Evolutionary conservation across 192 early-diverging fungal genomes (phyloP).

Genomic region (Entomortierella lignicola): DNA sequence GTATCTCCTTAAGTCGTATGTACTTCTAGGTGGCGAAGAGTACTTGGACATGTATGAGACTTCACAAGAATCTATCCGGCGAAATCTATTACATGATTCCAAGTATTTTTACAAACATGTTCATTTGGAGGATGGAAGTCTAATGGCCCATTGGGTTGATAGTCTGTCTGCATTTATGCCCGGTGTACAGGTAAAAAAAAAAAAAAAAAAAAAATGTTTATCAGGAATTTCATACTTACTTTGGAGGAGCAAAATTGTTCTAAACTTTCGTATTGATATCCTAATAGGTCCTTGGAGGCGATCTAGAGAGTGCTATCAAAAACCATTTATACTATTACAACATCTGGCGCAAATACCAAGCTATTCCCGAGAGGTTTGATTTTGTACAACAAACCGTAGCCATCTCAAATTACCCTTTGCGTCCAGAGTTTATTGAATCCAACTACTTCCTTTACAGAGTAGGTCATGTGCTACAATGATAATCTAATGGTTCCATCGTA

Average conservation of each 20-base stretch:
- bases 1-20: conserved; percentile 90
- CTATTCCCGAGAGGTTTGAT: conserved; percentile 91
- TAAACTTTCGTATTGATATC: too few species aligned
- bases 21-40: conserved; percentile 86
- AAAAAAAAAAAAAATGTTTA: background rate
- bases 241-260: background rate
- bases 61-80: conserved; percentile 76
- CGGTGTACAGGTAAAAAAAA: conserved; percentile 80
- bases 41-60: conserved; percentile 82
- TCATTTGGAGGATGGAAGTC: conserved; percentile 75
- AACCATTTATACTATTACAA: conserved; percentile 87
- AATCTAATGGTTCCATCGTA: too few species aligned
- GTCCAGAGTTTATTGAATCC: conserved; percentile 95
- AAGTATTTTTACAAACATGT: conserved; percentile 92
- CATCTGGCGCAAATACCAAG: conserved; percentile 87
- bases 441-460: conserved; percentile 90
- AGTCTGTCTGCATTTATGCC: conserved; percentile 93
- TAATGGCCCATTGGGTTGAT: conserved; percentile 85
- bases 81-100: conserved; percentile 70
- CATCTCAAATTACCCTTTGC: conserved; percentile 82
- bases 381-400: conserved; percentile 71
- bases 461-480: background rate
- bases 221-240: background rate
- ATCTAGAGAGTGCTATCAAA: conserved; percentile 85
- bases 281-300: conserved; percentile 81